phyloP scores from a whole-genome alignment of 2,329 filamentous ascomycete genomes.

The Colletotrichum viniferum region DNA sequence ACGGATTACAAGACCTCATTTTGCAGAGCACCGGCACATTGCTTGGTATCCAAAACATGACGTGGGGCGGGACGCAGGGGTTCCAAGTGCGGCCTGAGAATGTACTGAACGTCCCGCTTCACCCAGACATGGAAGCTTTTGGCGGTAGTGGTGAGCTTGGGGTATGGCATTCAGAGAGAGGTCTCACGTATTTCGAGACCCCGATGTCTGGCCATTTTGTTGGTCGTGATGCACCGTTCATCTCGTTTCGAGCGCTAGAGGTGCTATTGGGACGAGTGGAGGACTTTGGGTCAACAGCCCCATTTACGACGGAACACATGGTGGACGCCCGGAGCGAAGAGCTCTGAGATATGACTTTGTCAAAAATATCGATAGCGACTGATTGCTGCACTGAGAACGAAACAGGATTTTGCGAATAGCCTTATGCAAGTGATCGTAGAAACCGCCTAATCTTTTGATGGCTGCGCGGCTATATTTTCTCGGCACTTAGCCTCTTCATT shows the following conservation, averaged over 20 bases:
- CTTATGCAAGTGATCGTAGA: neutral
- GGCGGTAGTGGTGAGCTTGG: constrained; percentile 72
- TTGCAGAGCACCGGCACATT: constrained; percentile 72
- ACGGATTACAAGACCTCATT: constrained; percentile 73
- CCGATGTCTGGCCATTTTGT: constrained; percentile 70
- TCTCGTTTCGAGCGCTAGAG: constrained; percentile 74
- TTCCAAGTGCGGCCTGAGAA: constrained; percentile 66
- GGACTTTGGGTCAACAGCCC: neutral
- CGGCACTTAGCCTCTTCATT: neutral
- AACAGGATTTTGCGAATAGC: neutral
- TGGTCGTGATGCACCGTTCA: constrained; percentile 70
- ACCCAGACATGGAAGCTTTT: constrained; percentile 37
- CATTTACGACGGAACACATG: neutral
- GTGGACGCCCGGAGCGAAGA: neutral
- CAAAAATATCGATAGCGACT: neutral
- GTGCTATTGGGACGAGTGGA: constrained; percentile 75
- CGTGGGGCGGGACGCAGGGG: constrained; percentile 73
- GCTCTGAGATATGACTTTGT: neutral
- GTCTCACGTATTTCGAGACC: constrained; percentile 72
- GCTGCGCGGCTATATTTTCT: neutral
- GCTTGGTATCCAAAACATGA: constrained; percentile 80
- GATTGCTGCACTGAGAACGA: neutral
- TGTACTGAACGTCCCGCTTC: constrained; percentile 69
- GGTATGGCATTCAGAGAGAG: constrained; percentile 72
- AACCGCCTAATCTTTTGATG: neutral